phyloP scores from a whole-genome alignment of 768 basidiomycete species.

The Terana coerulea region DNA sequence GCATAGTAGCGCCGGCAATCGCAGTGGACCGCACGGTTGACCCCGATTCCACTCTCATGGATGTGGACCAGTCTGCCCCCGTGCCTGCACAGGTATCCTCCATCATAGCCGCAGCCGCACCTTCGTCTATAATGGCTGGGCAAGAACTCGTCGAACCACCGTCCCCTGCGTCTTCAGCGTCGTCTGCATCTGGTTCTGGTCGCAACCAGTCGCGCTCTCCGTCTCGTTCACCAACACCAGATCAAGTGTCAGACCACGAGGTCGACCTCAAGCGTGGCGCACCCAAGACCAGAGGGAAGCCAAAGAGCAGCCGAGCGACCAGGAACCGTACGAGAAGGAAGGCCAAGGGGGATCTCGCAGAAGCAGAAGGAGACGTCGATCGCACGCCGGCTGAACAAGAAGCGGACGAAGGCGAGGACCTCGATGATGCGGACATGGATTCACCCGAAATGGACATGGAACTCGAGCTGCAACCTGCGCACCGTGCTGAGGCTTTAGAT shows the following conservation, averaged over 20 bases:
- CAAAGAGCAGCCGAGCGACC: slow-evolving; percentile 5
- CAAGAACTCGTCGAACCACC: slow-evolving; percentile 35
- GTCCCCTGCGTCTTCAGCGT: slow-evolving; percentile 34
- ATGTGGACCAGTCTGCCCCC: slow-evolving; percentile 21
- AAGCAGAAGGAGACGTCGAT: slow-evolving; percentile 29
- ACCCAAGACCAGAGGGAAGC: slow-evolving; percentile 8
- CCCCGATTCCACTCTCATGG: slow-evolving; percentile 16
- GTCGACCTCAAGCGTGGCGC: slow-evolving; percentile 19
- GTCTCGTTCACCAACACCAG: slow-evolving; percentile 42
- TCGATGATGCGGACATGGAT: slow-evolving; percentile 38
- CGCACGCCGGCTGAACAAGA: slow-evolving; percentile 22
- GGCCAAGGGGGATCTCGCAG: slow-evolving; percentile 15
- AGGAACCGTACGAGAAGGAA: slow-evolving; percentile 13
- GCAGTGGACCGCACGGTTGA: background rate
- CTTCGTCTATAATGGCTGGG: slow-evolving; percentile 49
- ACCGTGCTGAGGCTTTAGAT: slow-evolving; percentile 85
- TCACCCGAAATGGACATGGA: slow-evolving; percentile 45
- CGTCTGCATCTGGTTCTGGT: slow-evolving; percentile 27
- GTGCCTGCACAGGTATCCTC: slow-evolving; percentile 23
- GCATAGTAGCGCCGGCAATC: background rate
- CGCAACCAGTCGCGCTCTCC: slow-evolving; percentile 29
- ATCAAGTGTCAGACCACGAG: slow-evolving; percentile 22
- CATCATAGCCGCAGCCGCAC: slow-evolving; percentile 34
- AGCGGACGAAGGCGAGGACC: slow-evolving; percentile 31
- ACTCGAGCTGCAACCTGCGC: slow-evolving; percentile 73